Base-by-base conservation (phyloP, 2,329 filamentous ascomycete genomes). In the Capronia americana region DNA sequence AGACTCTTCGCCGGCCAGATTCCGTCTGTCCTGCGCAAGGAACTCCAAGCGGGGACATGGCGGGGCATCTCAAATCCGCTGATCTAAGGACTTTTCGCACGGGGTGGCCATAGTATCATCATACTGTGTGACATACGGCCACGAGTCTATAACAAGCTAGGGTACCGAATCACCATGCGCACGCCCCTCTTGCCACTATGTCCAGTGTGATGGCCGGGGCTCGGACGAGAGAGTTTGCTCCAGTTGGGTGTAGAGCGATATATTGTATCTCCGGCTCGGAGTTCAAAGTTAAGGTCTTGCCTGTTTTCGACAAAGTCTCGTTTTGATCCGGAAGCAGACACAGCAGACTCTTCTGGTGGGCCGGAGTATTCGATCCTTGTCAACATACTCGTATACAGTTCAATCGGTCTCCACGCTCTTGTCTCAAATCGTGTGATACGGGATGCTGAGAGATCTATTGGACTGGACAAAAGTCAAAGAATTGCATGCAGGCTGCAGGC, bases 251-350 rank as follows among this genome's bases (percentile, higher is more conserved):
- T n/a, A 7, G 38, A 44, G 17, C 17, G 38, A 2, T 32, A 32
- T 10, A 11, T 17, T 20, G 14, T 51, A 51, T 24, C 20, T 51
- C 48, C 48, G 48, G 20, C 14, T 26, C 48, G 48, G 48, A 26
- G 3, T 28, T 51, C 20, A 23, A 26, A 26, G 23, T 14, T 23
- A 26, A 20, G 23, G 4, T 26, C 20, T 51, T 51, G 23, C 48
- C 48, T 51, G 48, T 51, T 51, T 51, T 51, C 14, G 48, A 51
- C 48, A 51, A 48, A 17, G 8, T 51, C 46, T 23, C 10, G 23
- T 24, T 24, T 7, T 7, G n/a, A 50, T 10, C 10, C n/a, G n/a
- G 6, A 1, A 6, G 1, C 6, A 30, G 6, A 30, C 6, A 6
- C n/a, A 24, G n/a, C n/a, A n/a, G 46, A 1, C 46, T 24, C 23